These are phyloP conservation scores for Perilla frutescens DNA, from an alignment of 257 asterid species.

Conservation along the genomic window DNA sequence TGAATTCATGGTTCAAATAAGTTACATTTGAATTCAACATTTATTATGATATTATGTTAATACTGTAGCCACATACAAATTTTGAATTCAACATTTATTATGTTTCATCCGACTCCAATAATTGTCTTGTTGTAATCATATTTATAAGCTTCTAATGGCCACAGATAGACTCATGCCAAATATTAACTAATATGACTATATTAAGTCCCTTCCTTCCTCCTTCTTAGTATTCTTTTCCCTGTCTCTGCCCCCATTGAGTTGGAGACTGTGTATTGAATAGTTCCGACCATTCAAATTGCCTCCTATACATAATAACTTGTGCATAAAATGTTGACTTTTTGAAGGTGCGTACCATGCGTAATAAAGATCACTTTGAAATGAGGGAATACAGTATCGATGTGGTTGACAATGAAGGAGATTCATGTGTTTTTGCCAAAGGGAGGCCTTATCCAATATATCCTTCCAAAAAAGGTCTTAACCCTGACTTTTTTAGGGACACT, in stretches of 20 bases:
- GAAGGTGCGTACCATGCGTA: constrained; percentile 72
- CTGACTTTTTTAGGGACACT: constrained; percentile 71
- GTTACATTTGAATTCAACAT: constrained; percentile 18
- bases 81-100: not conserved
- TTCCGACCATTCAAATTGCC: constrained; percentile 17
- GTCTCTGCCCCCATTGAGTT: not conserved
- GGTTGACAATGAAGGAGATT: constrained; percentile 67
- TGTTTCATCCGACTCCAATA: constrained; percentile 11
- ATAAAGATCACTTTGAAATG: constrained; percentile 86
- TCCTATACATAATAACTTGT: constrained; percentile 23
- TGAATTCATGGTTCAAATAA: constrained; percentile 22
- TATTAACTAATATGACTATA: not conserved
- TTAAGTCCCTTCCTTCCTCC: not conserved
- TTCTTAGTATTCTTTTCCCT: not conserved
- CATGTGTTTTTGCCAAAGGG: constrained; percentile 64
- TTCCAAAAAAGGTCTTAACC: constrained; percentile 84
- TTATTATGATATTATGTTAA: not conserved
- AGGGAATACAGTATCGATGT: constrained; percentile 83
- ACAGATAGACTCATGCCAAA: not conserved
- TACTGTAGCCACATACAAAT: constrained; percentile 24
- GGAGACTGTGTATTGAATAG: not conserved
- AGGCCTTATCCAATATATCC: constrained; percentile 96
- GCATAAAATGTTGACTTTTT: constrained; percentile 37
- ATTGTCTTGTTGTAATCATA: not conserved
- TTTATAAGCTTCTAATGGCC: constrained; percentile 1